These are phyloP conservation scores for Pestalotiopsis sp. DNA, from an alignment of 2,329 filamentous ascomycete species.

Conservation along the genomic window DNA sequence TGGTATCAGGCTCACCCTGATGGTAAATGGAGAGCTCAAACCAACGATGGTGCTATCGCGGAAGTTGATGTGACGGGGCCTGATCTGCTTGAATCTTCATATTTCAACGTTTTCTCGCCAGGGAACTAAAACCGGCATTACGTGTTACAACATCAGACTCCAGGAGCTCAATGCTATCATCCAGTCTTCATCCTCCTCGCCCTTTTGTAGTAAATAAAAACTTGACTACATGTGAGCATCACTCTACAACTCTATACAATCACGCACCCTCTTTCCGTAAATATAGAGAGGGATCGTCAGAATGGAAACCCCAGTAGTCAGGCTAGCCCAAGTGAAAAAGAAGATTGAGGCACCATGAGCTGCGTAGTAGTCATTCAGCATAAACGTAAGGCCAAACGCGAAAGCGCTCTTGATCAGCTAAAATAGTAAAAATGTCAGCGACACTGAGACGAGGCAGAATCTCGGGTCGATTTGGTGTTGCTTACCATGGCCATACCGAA, in stretches of 20 bases:
- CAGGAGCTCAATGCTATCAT: no score
- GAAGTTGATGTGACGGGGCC: not conserved
- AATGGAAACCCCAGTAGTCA: slow-evolving; percentile 16
- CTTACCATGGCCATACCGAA: slow-evolving; percentile 1
- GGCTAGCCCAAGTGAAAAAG: not conserved
- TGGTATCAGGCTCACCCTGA: not conserved
- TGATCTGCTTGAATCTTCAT: not conserved
- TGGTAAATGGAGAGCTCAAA: no score
- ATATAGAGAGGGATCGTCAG: slow-evolving; percentile 5
- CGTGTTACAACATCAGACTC: no score
- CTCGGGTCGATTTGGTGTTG: no score
- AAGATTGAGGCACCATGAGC: not conserved
- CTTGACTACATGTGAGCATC: no score
- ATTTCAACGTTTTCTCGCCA: not conserved
- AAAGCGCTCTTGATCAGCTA: not conserved
- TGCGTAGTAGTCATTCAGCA: not conserved
- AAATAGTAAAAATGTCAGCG: not conserved
- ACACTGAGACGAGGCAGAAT: not conserved
- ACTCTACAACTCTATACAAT: not conserved
- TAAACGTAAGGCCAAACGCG: not conserved
- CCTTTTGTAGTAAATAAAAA: no score
- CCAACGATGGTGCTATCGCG: not conserved
- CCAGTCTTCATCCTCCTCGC: no score
- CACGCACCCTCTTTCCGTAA: slow-evolving; percentile 1
- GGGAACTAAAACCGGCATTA: not conserved